phyloP scores from a whole-genome alignment of 2,329 filamentous ascomycete species.

The Paraphaeosphaeria sporulosa region DNA sequence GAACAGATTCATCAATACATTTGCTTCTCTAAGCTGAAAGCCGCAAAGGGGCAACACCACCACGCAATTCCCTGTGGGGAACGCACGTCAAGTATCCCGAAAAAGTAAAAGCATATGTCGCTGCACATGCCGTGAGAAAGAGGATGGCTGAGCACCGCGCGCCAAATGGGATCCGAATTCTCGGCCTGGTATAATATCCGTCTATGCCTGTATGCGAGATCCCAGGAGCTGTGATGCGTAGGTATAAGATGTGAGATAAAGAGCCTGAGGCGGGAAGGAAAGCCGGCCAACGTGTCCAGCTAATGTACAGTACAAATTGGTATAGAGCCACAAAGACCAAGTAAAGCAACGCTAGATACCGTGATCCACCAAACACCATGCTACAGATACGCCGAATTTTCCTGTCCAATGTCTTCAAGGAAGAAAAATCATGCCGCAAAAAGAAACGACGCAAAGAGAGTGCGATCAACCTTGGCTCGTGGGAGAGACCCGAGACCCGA shows the following conservation, averaged over 20 bases:
- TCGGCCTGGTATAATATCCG: not conserved
- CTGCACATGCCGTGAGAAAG: not conserved
- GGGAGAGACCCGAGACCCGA: slow-evolving; percentile 15
- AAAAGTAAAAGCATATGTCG: not conserved
- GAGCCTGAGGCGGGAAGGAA: not conserved
- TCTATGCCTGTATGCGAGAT: slow-evolving; percentile 21
- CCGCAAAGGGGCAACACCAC: not conserved
- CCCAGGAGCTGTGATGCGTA: slow-evolving; percentile 18
- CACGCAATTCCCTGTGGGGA: not conserved
- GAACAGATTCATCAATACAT: slow-evolving; percentile 4
- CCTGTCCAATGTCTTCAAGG: not conserved
- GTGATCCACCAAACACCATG: slow-evolving; percentile 32
- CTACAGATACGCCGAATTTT: slow-evolving; percentile 21
- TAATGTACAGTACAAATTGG: slow-evolving; percentile 35
- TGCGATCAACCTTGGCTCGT: slow-evolving; percentile 5
- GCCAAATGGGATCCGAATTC: slow-evolving; percentile 6
- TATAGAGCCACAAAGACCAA: slow-evolving; percentile 28
- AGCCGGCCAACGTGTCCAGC: slow-evolving; percentile 26
- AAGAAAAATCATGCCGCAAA: not conserved
- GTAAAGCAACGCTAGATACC: slow-evolving; percentile 15
- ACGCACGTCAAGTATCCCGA: slow-evolving; percentile 7
- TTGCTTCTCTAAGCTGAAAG: not conserved
- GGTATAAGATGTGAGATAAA: not conserved
- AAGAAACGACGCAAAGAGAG: not conserved
- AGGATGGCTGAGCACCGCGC: slow-evolving; percentile 4